A percentile compares a stretch with the other conserved stretches of the same genome.
phyloP scores from a whole-genome alignment of 768 basidiomycete genomes.

The Tylopilus vinaceipallidus region DNA sequence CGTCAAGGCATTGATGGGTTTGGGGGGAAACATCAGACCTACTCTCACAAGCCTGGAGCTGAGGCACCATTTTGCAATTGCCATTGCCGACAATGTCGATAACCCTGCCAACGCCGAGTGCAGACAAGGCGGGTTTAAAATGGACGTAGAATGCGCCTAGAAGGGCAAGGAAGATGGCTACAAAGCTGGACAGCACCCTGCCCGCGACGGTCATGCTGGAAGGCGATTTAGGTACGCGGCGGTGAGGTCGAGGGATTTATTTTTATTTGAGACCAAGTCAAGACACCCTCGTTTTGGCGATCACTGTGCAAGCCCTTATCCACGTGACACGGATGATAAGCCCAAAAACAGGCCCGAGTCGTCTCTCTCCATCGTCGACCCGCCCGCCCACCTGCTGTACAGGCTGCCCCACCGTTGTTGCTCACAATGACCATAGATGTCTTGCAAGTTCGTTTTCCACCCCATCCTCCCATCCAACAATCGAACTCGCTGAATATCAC shows the following conservation, averaged over 20 bases:
- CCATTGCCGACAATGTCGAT: slow-evolving; percentile 46
- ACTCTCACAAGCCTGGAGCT: slow-evolving; percentile 73
- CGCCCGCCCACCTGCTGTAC: too few relatives aligned
- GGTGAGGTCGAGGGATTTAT: too few relatives aligned
- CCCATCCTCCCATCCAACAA: background rate
- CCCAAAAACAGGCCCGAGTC: background rate
- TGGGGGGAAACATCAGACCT: slow-evolving; percentile 13
- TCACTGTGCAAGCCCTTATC: background rate
- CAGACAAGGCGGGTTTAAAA: slow-evolving; percentile 43
- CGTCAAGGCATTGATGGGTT: background rate
- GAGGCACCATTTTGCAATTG: slow-evolving; percentile 47
- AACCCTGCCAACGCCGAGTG: slow-evolving; percentile 44
- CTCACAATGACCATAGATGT: slow-evolving; percentile 20
- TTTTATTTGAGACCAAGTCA: too few relatives aligned
- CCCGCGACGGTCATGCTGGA: too few relatives aligned
- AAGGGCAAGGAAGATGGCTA: slow-evolving; percentile 36
- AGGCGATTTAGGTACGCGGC: too few relatives aligned
- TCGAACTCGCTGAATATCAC: slow-evolving; percentile 24
- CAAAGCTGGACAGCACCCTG: slow-evolving; percentile 1
- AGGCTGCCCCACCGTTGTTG: too few relatives aligned
- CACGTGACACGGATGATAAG: slow-evolving; percentile 3
- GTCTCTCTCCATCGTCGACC: too few relatives aligned
- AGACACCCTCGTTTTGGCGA: slow-evolving; percentile 1
- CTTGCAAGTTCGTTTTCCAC: slow-evolving; percentile 25
- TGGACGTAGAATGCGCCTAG: slow-evolving; percentile 48